Conservation (phyloP, 1,284 basidiomycete species). For the Neonothopanus nambi region DNA sequence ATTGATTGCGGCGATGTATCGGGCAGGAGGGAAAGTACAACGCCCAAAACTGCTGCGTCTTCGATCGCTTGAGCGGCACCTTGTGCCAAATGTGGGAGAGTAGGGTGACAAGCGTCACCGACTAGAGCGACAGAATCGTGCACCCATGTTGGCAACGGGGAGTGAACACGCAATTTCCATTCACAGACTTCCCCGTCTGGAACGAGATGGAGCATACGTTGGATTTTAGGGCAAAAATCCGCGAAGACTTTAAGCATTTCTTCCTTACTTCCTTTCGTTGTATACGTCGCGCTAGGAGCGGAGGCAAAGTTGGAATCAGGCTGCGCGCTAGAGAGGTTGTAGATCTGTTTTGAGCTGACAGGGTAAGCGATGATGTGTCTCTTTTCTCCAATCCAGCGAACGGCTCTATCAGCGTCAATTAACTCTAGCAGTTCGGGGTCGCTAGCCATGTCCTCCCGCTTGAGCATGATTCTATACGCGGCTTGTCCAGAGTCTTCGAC, state of each 20-base stretch:
- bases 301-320: slow-evolving; percentile 24
- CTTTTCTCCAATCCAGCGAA: slow-evolving; percentile 23
- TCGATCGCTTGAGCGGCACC: slow-evolving; percentile 27
- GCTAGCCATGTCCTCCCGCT: slow-evolving; percentile 18
- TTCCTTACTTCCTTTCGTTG: slow-evolving; percentile 21
- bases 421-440: slow-evolving; percentile 22
- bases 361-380: slow-evolving; percentile 27
- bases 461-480: slow-evolving; percentile 25
- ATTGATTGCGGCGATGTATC: slow-evolving; percentile 11
- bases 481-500: slow-evolving; percentile 23
- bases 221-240: slow-evolving; percentile 23
- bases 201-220: slow-evolving; percentile 21
- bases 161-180: slow-evolving; percentile 25
- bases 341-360: slow-evolving; percentile 21
- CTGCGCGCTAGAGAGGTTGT: slow-evolving; percentile 24
- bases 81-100: slow-evolving; percentile 20
- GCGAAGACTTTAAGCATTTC: slow-evolving; percentile 19
- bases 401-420: slow-evolving; percentile 15
- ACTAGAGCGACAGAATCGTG: slow-evolving; percentile 20
- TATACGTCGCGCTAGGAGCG: slow-evolving; percentile 21
- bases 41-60: slow-evolving; percentile 21
- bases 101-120: slow-evolving; percentile 27
- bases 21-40: slow-evolving; percentile 17
- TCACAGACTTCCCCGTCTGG: slow-evolving; percentile 25
- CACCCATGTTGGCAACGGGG: slow-evolving; percentile 22